Conservation (phyloP, 495 filamentous ascomycete genomes). For the Collariella sp. region DNA sequence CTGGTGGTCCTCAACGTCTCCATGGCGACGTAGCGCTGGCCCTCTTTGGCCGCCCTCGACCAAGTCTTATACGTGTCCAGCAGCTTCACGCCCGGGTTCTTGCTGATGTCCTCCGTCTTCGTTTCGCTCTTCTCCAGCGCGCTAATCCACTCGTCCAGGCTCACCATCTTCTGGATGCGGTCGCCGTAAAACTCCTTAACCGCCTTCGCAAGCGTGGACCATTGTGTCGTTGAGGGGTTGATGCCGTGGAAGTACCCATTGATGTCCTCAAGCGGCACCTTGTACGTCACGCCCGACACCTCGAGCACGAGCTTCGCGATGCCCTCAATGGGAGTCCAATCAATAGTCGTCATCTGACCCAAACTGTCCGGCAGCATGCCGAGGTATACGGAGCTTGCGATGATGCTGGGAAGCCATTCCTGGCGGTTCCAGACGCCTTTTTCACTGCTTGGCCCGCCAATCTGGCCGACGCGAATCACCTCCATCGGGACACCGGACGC, state of each 20-base stretch:
- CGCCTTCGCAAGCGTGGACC: slow-evolving; percentile 26
- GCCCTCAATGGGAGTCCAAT: slow-evolving; percentile 49
- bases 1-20: slow-evolving; percentile 23
- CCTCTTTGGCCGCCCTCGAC: slow-evolving; percentile 13
- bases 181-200: slow-evolving; percentile 33
- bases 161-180: slow-evolving; percentile 30
- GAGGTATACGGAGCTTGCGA: slow-evolving; percentile 38
- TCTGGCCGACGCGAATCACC: slow-evolving; percentile 50
- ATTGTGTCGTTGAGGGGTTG: slow-evolving; percentile 33
- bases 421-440: slow-evolving; percentile 45
- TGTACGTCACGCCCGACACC: slow-evolving; percentile 24
- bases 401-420: slow-evolving; percentile 50
- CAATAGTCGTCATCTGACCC: slow-evolving; percentile 33
- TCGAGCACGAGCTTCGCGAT: slow-evolving; percentile 35
- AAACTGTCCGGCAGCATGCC: slow-evolving; percentile 34
- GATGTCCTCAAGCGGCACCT: slow-evolving; percentile 22
- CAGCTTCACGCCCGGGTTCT: slow-evolving; percentile 40
- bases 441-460: slow-evolving; percentile 41
- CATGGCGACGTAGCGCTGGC: slow-evolving; percentile 22
- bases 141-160: slow-evolving; percentile 35
- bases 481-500: slow-evolving; percentile 34
- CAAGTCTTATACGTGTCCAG: slow-evolving; percentile 35
- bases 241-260: slow-evolving; percentile 43
- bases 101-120: slow-evolving; percentile 22
- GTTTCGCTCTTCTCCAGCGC: slow-evolving; percentile 29